Evolutionary conservation across 164 flowering plant species (phyloP).

Genomic region (Macadamia integrifolia): DNA sequence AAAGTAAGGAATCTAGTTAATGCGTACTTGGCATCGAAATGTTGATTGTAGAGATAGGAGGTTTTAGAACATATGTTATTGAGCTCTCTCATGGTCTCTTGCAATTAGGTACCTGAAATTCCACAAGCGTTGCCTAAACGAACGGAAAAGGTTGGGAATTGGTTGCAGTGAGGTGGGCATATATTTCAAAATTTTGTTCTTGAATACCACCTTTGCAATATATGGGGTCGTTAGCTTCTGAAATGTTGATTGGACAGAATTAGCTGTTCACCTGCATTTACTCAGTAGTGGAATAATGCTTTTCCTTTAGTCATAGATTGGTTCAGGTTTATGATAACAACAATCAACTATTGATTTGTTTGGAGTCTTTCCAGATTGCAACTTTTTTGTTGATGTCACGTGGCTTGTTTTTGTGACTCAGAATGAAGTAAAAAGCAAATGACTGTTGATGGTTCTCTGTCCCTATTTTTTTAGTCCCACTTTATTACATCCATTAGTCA

Average conservation of each 20-base stretch:
- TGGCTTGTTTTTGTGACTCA: too few relatives aligned
- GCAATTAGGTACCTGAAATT: conserved; percentile 74
- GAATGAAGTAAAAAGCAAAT: too few relatives aligned
- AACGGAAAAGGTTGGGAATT: conserved; percentile 77
- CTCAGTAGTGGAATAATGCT: not conserved
- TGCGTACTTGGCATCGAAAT: not conserved
- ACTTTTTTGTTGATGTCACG: too few relatives aligned
- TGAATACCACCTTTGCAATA: not conserved
- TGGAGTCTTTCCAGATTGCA: not conserved
- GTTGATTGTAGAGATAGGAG: not conserved
- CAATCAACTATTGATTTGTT: not conserved
- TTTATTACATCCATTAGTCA: not conserved
- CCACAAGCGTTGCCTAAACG: conserved; percentile 77
- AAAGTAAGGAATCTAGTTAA: conserved; percentile 46
- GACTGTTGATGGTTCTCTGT: too few relatives aligned
- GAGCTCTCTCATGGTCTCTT: conserved; percentile 7
- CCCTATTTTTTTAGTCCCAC: too few relatives aligned
- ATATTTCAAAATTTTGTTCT: not conserved
- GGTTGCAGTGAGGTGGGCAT: conserved; percentile 91
- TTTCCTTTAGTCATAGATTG: not conserved
- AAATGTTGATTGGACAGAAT: not conserved
- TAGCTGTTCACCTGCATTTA: not conserved
- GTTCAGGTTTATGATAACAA: not conserved
- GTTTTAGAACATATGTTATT: not conserved
- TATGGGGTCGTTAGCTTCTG: not conserved